Base-by-base conservation (phyloP, 176 grass and related monocot species). In the Zea luxurians region DNA sequence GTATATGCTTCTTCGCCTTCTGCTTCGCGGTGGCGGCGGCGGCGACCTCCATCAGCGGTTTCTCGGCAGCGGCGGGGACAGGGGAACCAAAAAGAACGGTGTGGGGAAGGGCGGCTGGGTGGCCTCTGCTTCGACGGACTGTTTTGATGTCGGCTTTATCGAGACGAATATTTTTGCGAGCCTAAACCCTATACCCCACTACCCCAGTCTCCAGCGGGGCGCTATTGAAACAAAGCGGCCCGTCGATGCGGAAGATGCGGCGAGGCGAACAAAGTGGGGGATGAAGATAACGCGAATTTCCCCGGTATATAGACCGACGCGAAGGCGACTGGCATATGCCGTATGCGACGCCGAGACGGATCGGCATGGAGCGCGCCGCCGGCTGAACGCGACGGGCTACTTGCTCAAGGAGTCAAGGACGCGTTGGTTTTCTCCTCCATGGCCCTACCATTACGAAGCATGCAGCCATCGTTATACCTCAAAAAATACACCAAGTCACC, bases 321-420 rank as follows among this genome's bases (percentile, higher is more conserved):
- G 12, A 62, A 61, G 7, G 59, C 43, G n/a, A 10, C 59, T 21
- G 55, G 35, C 61, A 50, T 50, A 64, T 52, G 55, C 45, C 61
- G 38, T 77, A 65, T 53, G 61, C 75, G 18, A 3, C 11, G 15
- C 34, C 59, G 61, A 46, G 27, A 18, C 8, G 27, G 8, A 64
- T 46, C 64, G 16, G 85, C 79, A 66, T 69, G 86, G 68, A 74
- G 37, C 53, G 16, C 53, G 80, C 86, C 86, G 52, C 68, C 75
- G 44, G 35, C 48, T 2, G 48, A 27, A 18, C 2, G 61, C 34
- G 45, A 65, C 61, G n/a, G 46, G 46, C 47, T 17, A 52, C 69
- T 58, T 15, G 57, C 12, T 13, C 41, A 21, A 46, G 41, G 73
- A 13, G n/a, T n/a, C n/a, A n/a, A n/a, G n/a, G 55, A 13, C 40